Evolutionary conservation across 2,329 filamentous ascomycete genomes (phyloP), one percentile per base, ranked within the genome.

Genomic region (Aspergillus amoenus): DNA sequence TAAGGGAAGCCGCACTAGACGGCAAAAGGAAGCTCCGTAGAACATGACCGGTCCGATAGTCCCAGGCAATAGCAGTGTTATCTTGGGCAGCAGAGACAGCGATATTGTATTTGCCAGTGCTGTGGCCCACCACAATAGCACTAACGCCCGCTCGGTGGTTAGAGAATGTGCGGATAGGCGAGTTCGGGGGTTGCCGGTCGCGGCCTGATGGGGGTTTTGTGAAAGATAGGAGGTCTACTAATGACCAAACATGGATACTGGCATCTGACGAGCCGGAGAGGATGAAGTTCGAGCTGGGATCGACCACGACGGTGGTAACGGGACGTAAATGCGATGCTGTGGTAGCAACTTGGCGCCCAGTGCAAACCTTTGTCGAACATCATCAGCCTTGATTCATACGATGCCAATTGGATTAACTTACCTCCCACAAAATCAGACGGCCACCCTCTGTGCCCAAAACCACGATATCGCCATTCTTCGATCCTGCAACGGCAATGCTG

Each of bases 341-440:
- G 13, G 77, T 78, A 44, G 74, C 76, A 39, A 76, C 71, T 66
- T 78, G 71, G 57, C 77, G 73, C 46, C 77, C 77, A 22, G 77
- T 79, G 54, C 73, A 76, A 52, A 70, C 73, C 75, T 77, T 64
- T 47, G 11, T 27, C 48, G 58, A 32, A 52, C 44, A 34, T 1
- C 15, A 41, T 66, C 22, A 65, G 61, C 22, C 11, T 11, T 27
- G 27, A 32, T 18, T 13, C 42, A 44, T 6, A 32, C 13, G 6
- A 32, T 11, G 7, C 17, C 32, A 15, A 24, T 32, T 43, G 13
- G 22, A 30, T 30, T 17, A 8, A 34, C 54, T 13, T 72, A 94
- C 91, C 87, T 99, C 94, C 94, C 94, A 99, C 3, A 96, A 76
- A 67, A 96, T 89, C 63, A 97, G 75, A 55, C 93, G 86, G 15